Conservation (phyloP, 2,329 filamentous ascomycete genomes). For the Anisogramma anomala region DNA sequence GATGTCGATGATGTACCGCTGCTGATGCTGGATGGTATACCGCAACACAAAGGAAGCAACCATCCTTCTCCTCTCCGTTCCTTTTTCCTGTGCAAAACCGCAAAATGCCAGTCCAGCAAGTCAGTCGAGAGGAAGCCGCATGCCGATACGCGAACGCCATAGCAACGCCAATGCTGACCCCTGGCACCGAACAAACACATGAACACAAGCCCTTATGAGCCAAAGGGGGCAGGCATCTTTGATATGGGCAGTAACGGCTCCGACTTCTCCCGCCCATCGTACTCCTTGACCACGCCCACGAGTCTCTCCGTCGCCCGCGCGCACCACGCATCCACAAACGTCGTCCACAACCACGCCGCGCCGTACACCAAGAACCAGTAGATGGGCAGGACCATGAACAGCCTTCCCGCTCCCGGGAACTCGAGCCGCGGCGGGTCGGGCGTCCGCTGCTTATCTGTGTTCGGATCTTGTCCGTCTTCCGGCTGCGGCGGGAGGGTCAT, state of each 20-base stretch:
- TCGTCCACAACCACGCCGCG: constrained; percentile 13
- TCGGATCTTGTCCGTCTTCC: constrained; percentile 9
- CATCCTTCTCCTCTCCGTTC: too few species aligned
- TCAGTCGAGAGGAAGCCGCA: too few species aligned
- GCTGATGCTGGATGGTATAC: too few species aligned
- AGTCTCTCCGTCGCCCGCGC: constrained; percentile 17
- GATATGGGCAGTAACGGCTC: constrained; percentile 19
- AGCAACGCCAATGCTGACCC: too few species aligned
- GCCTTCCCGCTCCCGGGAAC: constrained; percentile 9
- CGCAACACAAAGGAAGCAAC: too few species aligned
- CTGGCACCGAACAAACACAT: too few species aligned
- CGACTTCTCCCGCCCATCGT: constrained; percentile 22
- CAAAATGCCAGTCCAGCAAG: too few species aligned
- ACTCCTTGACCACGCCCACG: constrained; percentile 22
- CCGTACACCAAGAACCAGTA: constrained; percentile 13
- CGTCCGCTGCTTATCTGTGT: constrained; percentile 11
- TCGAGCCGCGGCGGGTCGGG: constrained; percentile 9
- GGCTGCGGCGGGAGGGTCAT: constrained; percentile 11
- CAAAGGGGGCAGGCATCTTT: background rate
- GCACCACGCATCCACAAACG: constrained; percentile 12
- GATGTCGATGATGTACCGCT: too few species aligned
- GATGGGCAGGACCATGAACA: constrained; percentile 11
- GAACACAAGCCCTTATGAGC: too few species aligned
- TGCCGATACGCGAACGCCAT: too few species aligned
- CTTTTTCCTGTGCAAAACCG: too few species aligned